phyloP scores from a whole-genome alignment of 2,329 filamentous ascomycete species.

The Hymenotorrendiella dingleyae region DNA sequence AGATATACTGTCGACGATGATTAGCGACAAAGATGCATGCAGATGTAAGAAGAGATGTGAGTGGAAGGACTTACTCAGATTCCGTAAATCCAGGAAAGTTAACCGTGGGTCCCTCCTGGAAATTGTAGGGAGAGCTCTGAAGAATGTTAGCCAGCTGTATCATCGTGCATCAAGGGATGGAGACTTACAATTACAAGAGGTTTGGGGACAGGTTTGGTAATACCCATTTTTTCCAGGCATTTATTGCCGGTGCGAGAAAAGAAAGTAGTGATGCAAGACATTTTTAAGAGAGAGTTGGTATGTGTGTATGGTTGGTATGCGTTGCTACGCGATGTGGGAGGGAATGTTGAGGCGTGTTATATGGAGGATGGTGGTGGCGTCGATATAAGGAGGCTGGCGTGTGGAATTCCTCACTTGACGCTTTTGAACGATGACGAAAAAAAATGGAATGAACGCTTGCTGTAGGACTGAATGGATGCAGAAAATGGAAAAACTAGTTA shows the following conservation, averaged over 20 bases:
- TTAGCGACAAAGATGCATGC: not conserved
- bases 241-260: conserved; percentile 12
- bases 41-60: not conserved
- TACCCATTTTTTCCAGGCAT: conserved; percentile 14
- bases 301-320: not conserved
- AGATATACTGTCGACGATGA: conserved; percentile 19
- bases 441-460: conserved; percentile 2
- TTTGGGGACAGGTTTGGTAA: conserved; percentile 11
- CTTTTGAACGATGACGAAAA: conserved; percentile 1
- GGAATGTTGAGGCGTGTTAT: not conserved
- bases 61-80: conserved; percentile 46
- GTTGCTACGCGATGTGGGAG: not conserved
- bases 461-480: conserved; percentile 3
- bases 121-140: conserved; percentile 55
- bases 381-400: not conserved
- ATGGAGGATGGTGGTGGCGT: not conserved
- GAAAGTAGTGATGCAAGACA: conserved; percentile 14
- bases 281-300: no score
- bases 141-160: conserved; percentile 10
- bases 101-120: conserved; percentile 46
- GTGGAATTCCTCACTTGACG: not conserved
- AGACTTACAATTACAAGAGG: conserved; percentile 16
- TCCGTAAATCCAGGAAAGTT: conserved; percentile 49
- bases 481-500: not conserved
- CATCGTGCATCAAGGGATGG: not conserved